Evolutionary conservation across 2,329 filamentous ascomycete genomes (phyloP), one percentile per base, ranked within the genome.

Genomic region (Emergomyces pasteurianus): DNA sequence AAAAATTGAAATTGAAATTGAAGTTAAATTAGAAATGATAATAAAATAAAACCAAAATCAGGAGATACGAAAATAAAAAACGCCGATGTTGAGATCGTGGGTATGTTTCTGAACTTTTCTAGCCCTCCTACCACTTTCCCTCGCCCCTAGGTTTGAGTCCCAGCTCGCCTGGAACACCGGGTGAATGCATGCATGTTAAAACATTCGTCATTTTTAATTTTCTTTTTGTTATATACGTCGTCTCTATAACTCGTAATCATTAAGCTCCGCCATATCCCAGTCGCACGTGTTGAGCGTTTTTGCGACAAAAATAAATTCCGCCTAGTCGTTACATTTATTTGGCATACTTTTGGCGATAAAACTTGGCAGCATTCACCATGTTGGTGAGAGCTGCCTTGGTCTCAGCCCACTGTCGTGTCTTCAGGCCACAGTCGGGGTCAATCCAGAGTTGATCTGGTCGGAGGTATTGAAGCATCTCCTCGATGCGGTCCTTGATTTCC

Each of bases 381-480:
- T 96, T 96, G 81, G 81, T 81, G 74, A 99, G 81, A 62, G 92
- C 90, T 74, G 90, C 90, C 88, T 96, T 97, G 78, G 92, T 96
- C 86, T 99, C 92, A 78, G 88, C 86, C 92, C 94, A 97, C 82
- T 95, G 89, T 71, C 94, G 89, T 70, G 94, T 99, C 90, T 99
- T 99, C 63, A 99, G 86, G 83, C 94, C 94, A 75, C 94, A 99
- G 83, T 99, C 94, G 69, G 94, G 94, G 84, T 99, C 92, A 81
- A 97, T 90, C 94, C 94, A 99, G 76, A 99, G 90, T 85, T 99
- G 94, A 74, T 96, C 91, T 63, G 92, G 92, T 84, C 91, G 92
- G 79, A 97, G 89, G 84, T 90, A 92, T 80, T 89, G 83, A 68
- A 99, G 86, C 94, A 97, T 97, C 88, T 99, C 94, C 76, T 89